Conservation (phyloP, 2,329 filamentous ascomycete genomes). For the Ophidiomyces ophidiicola region DNA sequence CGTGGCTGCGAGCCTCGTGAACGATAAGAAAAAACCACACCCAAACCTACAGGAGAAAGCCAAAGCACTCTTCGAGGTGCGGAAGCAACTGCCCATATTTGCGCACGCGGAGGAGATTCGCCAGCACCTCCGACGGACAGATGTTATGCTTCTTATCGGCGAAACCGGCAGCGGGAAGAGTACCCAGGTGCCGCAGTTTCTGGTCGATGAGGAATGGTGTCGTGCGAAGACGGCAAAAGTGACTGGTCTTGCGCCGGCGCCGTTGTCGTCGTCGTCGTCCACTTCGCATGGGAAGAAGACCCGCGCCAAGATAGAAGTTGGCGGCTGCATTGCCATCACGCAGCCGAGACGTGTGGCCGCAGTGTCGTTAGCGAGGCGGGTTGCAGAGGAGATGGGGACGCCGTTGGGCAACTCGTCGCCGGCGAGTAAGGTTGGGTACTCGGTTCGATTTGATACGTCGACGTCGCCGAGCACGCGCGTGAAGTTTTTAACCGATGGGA, state of each 20-base stretch:
- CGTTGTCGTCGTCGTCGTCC: conserved; percentile 2
- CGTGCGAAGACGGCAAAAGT: conserved; percentile 45
- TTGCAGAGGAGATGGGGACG: conserved; percentile 69
- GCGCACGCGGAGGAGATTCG: conserved; percentile 58
- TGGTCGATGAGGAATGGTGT: conserved; percentile 72
- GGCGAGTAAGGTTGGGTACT: conserved; percentile 67
- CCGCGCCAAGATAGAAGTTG: conserved; percentile 46
- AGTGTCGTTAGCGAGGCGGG: conserved; percentile 76
- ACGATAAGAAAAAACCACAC: neutral
- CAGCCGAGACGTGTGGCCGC: conserved; percentile 90
- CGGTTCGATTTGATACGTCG: conserved; percentile 84
- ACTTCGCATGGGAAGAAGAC: conserved; percentile 16
- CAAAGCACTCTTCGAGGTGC: conserved; percentile 37
- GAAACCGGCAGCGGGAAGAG: conserved; percentile 96
- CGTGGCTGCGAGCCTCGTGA: too few relatives aligned
- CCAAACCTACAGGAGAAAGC: conserved; percentile 33
- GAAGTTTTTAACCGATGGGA: conserved; percentile 93
- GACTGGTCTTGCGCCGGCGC: conserved; percentile 13
- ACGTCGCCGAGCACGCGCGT: conserved; percentile 70
- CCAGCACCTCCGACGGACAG: conserved; percentile 47
- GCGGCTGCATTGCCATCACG: conserved; percentile 81
- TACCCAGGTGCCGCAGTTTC: conserved; percentile 88
- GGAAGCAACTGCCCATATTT: conserved; percentile 72
- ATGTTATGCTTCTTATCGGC: conserved; percentile 75
- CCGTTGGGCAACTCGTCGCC: conserved; percentile 48